Percentiles rank a stretch among this genome's conserved stretches.
phyloP scores from a whole-genome alignment of 768 basidiomycete species.

The Termitomyces sp. region DNA sequence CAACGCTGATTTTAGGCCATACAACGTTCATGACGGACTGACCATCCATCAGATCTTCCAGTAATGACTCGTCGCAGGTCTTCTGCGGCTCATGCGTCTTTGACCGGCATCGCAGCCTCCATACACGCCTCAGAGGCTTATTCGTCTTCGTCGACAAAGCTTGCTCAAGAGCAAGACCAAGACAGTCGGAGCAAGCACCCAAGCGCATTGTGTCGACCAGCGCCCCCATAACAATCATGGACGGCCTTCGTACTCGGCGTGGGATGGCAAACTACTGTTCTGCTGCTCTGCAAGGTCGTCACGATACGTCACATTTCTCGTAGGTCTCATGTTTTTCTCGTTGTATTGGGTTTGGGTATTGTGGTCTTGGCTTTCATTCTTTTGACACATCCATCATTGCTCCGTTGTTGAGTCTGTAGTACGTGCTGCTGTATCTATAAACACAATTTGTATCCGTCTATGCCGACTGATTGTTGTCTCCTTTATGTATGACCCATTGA shows the following conservation, averaged over 20 bases:
- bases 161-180: not conserved
- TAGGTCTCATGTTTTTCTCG: not conserved
- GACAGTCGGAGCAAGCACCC: not conserved
- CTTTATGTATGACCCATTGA: not conserved
- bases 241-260: slow-evolving; percentile 4
- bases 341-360: slow-evolving; percentile 5
- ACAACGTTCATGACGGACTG: not conserved
- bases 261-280: slow-evolving; percentile 4
- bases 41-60: slow-evolving; percentile 9
- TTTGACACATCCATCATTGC: not conserved
- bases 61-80: slow-evolving; percentile 10
- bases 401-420: slow-evolving; percentile 3
- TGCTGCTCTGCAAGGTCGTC: slow-evolving; percentile 8
- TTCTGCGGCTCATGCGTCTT: slow-evolving; percentile 1
- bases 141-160: not conserved
- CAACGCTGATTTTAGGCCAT: not conserved
- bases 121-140: slow-evolving; percentile 5
- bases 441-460: slow-evolving; percentile 2
- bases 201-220: not conserved
- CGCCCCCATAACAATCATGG: slow-evolving; percentile 9
- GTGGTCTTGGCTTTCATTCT: slow-evolving; percentile 4
- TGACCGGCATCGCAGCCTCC: slow-evolving; percentile 1
- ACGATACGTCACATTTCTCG: not conserved
- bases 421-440: slow-evolving; percentile 11
- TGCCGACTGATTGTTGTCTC: not conserved